phyloP scores from a whole-genome alignment of 768 basidiomycete species.

The Lentinula guzmanii region DNA sequence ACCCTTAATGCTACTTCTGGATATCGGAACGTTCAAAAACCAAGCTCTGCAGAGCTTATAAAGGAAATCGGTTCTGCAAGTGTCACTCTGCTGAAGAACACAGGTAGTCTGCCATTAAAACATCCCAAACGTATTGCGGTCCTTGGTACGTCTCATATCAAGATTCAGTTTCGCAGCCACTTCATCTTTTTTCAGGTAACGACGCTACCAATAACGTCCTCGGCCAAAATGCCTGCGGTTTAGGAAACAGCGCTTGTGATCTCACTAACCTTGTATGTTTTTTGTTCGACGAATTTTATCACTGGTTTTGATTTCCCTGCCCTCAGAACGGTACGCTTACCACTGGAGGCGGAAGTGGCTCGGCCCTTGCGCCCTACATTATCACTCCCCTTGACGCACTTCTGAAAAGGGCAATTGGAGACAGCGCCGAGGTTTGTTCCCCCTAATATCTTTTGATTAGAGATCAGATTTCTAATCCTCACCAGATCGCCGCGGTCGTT shows the following conservation, averaged over 20 bases:
- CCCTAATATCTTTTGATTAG: neutral
- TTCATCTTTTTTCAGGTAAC: slow-evolving; percentile 16
- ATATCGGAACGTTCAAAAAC: slow-evolving; percentile 1
- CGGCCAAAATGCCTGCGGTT: slow-evolving; percentile 32
- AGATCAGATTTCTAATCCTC: neutral
- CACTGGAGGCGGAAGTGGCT: slow-evolving; percentile 2
- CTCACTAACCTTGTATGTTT: neutral
- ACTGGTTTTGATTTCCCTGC: neutral
- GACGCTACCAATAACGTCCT: slow-evolving; percentile 28
- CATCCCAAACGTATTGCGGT: neutral
- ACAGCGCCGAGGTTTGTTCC: neutral
- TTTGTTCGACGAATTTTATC: neutral
- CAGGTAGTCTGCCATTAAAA: slow-evolving; percentile 5
- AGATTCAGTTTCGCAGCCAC: neutral
- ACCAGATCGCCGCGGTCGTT: neutral
- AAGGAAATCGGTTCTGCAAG: slow-evolving; percentile 36
- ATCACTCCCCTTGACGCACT: slow-evolving; percentile 1
- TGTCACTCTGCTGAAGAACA: slow-evolving; percentile 42
- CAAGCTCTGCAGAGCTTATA: slow-evolving; percentile 22
- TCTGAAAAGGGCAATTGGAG: neutral
- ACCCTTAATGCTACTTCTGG: neutral
- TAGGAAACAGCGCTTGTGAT: neutral
- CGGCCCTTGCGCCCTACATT: neutral
- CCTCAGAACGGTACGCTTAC: slow-evolving; percentile 13
- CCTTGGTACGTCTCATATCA: neutral